phyloP scores from a whole-genome alignment of 179 eudicot species.

The Pouteria campechiana region DNA sequence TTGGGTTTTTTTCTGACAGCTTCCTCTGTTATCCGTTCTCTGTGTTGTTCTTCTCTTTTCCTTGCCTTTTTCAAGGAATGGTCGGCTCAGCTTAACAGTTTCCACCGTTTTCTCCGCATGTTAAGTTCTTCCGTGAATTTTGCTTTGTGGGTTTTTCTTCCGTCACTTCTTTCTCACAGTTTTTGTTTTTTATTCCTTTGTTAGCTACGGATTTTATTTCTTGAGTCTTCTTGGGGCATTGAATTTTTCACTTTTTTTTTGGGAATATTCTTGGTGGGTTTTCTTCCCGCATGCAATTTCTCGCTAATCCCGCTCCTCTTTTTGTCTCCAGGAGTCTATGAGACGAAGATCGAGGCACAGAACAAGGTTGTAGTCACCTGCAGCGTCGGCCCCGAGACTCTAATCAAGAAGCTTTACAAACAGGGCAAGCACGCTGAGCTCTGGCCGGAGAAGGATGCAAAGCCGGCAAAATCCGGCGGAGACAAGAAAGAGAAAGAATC shows the following conservation, averaged over 20 bases:
- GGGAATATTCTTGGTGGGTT: background rate
- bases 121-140: no score
- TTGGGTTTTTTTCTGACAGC: background rate
- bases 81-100: no score
- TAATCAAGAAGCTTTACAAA: slow-evolving; percentile 37
- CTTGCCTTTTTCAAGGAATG: no score
- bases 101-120: no score
- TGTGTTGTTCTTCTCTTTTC: no score
- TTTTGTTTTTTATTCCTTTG: no score
- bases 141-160: no score
- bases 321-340: slow-evolving; percentile 37
- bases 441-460: slow-evolving; percentile 10
- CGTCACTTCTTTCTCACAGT: no score
- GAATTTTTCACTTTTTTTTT: background rate
- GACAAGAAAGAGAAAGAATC: slow-evolving; percentile 14
- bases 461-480: slow-evolving; percentile 8
- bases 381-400: slow-evolving; percentile 20
- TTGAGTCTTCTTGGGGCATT: no score
- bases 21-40: background rate
- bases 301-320: background rate
- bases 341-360: slow-evolving; percentile 24
- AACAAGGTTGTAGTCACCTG: slow-evolving; percentile 33
- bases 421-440: slow-evolving; percentile 39
- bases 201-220: no score
- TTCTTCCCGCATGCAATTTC: background rate